phyloP scores from a whole-genome alignment of 2,329 filamentous ascomycete genomes.

The Aspergillus sp. region DNA sequence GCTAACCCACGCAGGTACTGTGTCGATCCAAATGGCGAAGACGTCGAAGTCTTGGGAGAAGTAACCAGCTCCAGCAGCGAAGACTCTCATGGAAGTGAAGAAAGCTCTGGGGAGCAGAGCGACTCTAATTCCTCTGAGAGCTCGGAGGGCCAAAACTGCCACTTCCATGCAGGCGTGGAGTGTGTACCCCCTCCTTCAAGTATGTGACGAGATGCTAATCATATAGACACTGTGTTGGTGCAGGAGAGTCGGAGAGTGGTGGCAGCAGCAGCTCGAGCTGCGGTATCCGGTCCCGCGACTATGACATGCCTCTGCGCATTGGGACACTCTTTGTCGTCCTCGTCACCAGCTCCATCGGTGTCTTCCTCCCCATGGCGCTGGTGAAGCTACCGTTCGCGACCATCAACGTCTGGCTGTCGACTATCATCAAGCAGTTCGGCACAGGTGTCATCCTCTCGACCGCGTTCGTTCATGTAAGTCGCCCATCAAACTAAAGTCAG shows the following conservation, averaged over 20 bases:
- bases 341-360: constrained; percentile 66
- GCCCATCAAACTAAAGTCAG: neutral
- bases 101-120: no score
- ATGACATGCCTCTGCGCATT: constrained; percentile 67
- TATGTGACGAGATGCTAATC: constrained; percentile 1
- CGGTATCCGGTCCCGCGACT: constrained; percentile 53
- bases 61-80: constrained; percentile 21
- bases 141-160: constrained; percentile 53
- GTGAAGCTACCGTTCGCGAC: constrained; percentile 57
- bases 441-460: constrained; percentile 43
- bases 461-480: constrained; percentile 40
- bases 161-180: constrained; percentile 76
- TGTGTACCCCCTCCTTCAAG: constrained; percentile 44
- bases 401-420: constrained; percentile 47
- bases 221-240: constrained; percentile 20
- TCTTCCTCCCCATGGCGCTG: constrained; percentile 67
- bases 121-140: neutral
- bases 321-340: constrained; percentile 73
- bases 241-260: constrained; percentile 42
- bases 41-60: constrained; percentile 57
- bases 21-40: constrained; percentile 58
- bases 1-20: constrained; percentile 54
- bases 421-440: constrained; percentile 63
- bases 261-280: constrained; percentile 42
- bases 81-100: neutral